Evolutionary conservation across 345 rosid species (phyloP), one percentile per base, ranked within the genome.

Genomic region (Dovyalis caffra): DNA sequence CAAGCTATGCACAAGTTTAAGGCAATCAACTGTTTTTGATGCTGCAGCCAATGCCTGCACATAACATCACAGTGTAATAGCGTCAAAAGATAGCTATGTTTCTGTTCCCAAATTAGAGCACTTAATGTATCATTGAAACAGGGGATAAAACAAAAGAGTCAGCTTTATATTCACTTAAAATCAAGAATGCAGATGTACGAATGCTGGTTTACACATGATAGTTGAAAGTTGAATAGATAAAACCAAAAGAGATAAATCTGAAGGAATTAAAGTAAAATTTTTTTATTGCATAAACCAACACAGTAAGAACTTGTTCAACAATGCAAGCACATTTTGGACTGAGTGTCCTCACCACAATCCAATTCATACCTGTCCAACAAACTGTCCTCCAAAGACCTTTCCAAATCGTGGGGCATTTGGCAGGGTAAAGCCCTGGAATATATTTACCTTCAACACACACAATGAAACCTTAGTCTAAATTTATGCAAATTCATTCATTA

Each of bases 41-140:
- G 98, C 98, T 23, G 98, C 97, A 79, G 98, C 98, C 74, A 93
- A 85, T 69, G 97, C 98, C 98, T 94, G 90, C 79, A 83, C 57
- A 72, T 69, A 43, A 68, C 53, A 78, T 65, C 72, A 83, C 56
- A 70, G 35, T 33, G 33, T 63, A 28, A 69, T 32, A 25, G 61
- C 23, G 62, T 23, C 68, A 67, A 64, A 76, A 69, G 67, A 68
- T 35, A 64, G 69, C 28, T 65, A 67, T 29, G n/a, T 60, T 32
- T 68, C 37, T 14, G 35, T n/a, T 11, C 45, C 26, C 9, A 76
- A 67, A 32, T 8, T 66, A 9, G 26, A 66, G 25, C 43, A n/a
- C 43, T n/a, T 12, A 47, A 15, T 12, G 18, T 66, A 26, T 14
- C 3, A 11, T 66, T 32, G 5, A 29, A 32, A 69, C 28, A 14